Percentiles rank a stretch among this genome's conserved stretches.
Conservation (phyloP, 2,329 filamentous ascomycete genomes). For the Botrytis elliptica region DNA sequence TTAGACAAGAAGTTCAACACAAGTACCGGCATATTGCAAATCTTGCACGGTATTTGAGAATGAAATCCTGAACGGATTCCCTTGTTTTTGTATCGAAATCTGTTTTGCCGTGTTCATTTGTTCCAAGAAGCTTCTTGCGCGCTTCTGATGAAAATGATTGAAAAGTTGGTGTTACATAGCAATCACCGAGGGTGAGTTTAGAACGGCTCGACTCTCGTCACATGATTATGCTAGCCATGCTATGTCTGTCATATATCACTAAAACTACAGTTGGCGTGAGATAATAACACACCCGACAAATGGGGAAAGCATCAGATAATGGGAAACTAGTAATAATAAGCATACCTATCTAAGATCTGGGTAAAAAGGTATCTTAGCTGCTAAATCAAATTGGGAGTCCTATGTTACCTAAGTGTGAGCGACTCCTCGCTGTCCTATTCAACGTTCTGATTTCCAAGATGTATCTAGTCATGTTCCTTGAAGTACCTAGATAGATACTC, state of each 20-base stretch:
- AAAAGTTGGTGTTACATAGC: background rate
- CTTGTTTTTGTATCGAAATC: background rate
- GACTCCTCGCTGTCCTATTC: background rate
- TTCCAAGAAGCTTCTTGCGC: background rate
- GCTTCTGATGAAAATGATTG: background rate
- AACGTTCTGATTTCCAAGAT: background rate
- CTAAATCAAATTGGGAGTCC: background rate
- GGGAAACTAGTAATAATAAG: background rate
- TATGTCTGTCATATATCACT: background rate
- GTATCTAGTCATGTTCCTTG: background rate
- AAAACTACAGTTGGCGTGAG: background rate
- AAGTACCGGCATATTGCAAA: background rate
- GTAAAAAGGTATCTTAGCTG: background rate
- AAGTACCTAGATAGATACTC: background rate
- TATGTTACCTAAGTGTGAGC: background rate
- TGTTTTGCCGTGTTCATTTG: background rate
- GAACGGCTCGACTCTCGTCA: background rate
- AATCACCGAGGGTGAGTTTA: background rate
- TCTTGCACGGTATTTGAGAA: constrained; percentile 2
- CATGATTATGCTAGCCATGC: background rate
- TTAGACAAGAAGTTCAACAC: background rate
- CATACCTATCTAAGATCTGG: background rate
- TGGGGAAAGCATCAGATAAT: background rate
- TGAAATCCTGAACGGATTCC: background rate
- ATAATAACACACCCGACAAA: background rate